Conservation (phyloP, 331 rosid species). For the Cydonia oblonga region DNA sequence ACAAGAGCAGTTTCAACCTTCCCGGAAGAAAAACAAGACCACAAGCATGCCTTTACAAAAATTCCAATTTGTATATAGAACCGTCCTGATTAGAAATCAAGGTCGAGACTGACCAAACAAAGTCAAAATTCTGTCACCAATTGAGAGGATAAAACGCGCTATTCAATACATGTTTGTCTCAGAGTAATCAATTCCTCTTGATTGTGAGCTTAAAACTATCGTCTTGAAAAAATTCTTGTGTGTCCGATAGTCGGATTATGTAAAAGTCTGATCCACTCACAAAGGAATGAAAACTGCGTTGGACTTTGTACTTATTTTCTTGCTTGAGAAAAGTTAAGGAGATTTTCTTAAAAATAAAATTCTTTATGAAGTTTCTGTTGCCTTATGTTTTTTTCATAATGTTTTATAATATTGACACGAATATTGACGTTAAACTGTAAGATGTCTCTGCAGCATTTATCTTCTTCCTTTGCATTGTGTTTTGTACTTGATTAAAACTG, state of each 20-base stretch:
- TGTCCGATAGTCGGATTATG: background rate
- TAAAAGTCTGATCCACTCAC: background rate
- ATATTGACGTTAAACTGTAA: no score
- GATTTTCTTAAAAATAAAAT: no score
- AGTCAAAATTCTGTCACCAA: background rate
- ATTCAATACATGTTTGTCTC: background rate
- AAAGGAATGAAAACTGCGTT: no score
- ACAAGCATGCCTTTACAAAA: background rate
- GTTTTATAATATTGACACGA: fast-evolving
- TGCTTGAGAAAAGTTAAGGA: no score
- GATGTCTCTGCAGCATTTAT: no score
- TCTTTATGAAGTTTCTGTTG: no score
- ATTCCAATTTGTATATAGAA: background rate
- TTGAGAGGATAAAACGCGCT: background rate
- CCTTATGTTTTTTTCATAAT: no score
- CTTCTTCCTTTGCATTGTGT: background rate
- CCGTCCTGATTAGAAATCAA: background rate
- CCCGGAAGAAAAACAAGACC: background rate
- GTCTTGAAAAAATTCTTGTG: background rate
- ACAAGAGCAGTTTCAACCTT: background rate
- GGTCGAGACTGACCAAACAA: background rate
- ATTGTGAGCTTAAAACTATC: no score
- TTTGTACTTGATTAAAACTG: background rate
- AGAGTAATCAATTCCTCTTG: background rate
- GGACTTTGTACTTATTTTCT: background rate